Evolutionary conservation across 2,329 filamentous ascomycete genomes (phyloP).

Genomic region (Colletotrichum simmondsii): DNA sequence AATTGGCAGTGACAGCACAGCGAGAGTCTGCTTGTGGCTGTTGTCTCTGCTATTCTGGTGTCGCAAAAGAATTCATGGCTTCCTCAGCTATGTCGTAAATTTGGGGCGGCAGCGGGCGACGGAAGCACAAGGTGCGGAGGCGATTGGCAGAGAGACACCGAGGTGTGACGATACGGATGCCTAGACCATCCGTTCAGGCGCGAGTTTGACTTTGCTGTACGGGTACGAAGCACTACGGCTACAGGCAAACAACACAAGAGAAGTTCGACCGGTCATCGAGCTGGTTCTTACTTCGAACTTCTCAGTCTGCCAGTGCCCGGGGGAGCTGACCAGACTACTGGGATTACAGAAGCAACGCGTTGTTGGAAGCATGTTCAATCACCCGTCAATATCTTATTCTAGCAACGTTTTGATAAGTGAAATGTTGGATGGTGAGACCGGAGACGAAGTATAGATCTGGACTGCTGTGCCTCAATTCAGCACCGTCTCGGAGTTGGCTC

Average conservation of each 20-base stretch:
- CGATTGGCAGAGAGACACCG: slow-evolving; percentile 15
- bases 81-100: neutral
- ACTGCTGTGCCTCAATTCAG: neutral
- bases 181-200: slow-evolving; percentile 4
- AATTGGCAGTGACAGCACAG: neutral
- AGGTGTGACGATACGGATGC: slow-evolving; percentile 15
- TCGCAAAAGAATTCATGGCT: neutral
- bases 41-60: slow-evolving; percentile 3
- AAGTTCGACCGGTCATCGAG: neutral
- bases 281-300: neutral
- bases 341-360: neutral
- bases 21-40: neutral
- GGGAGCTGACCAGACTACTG: neutral
- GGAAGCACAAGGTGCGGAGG: slow-evolving; percentile 11
- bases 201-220: neutral
- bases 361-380: too few species aligned
- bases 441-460: neutral
- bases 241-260: neutral
- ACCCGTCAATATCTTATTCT: neutral
- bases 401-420: neutral
- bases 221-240: neutral
- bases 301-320: neutral
- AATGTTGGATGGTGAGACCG: neutral
- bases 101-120: neutral
- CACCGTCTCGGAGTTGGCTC: neutral